Evolutionary conservation across 768 basidiomycete genomes (phyloP), one percentile per base, ranked within the genome.

Genomic region (Infundibulicybe gibba): DNA sequence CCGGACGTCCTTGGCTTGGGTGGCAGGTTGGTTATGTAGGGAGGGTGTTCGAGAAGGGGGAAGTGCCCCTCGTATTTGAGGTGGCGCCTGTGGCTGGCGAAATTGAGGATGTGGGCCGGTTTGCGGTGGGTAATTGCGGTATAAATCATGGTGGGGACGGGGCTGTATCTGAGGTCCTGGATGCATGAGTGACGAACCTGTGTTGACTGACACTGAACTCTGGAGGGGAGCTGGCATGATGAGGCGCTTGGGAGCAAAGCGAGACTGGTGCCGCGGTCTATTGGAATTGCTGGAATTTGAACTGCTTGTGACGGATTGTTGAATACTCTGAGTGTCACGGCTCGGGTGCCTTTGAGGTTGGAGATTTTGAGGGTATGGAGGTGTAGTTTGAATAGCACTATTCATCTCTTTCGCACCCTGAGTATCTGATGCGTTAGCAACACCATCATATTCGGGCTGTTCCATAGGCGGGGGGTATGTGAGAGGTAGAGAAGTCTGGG

Each of bases 171-270:
- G 41, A 17, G 17, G 8, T 25, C 25, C 25, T 25, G 25, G 25
- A 25, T 25, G 3, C 25, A 25, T 8, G 25, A 25, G 25, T 25
- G 25, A 25, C 8, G 8, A 25, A 25, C 25, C 25, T 25, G 25
- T 25, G 8, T 25, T 25, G 25, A 25, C 25, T 25, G 25, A 25
- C 25, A 25, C 8, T 25, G 25, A 25, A 41, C 50, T 63, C 56
- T 81, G 79, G 33, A 89, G 71, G 13, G 82, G 87, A 3, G 81
- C 64, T 40, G 87, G 87, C 87, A 89, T 89, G 37, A 88, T 79
- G 20, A 89, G 77, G 40, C 70, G 76, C 59, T 77, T 84, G 3
- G 87, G 87, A 37, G 81, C 55, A 61, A 81, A 56, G 32, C 49
- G 57, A 66, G 25, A 52, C 49, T 57, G 69, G 49, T 52, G 46